Percentiles rank a stretch among this genome's conserved stretches.
phyloP scores from a whole-genome alignment of 345 rosid species.

The Heritiera fomes region DNA sequence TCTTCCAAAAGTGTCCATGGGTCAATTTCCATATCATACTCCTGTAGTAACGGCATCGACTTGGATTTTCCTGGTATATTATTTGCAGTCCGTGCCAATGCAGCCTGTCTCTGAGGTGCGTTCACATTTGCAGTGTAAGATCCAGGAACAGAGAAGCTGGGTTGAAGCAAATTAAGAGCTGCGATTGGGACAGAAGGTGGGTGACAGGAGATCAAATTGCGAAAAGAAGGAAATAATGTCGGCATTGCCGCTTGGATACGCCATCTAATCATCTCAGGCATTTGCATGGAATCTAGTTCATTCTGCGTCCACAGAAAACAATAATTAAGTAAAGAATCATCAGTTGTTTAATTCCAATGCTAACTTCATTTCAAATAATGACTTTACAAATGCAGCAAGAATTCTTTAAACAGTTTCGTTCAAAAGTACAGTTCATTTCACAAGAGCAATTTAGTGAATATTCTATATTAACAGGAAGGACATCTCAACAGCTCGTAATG shows the following conservation, averaged over 20 bases:
- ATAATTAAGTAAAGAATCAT: neutral
- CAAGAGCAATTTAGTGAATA: neutral
- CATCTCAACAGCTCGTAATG: neutral
- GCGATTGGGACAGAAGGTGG: conserved; percentile 63
- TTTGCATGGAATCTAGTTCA: conserved; percentile 84
- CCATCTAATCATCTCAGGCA: conserved; percentile 84
- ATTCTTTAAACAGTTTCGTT: neutral
- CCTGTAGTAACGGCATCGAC: conserved; percentile 51
- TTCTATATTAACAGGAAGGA: neutral
- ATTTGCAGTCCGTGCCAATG: conserved; percentile 41
- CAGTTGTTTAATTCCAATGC: neutral
- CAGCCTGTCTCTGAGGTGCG: conserved; percentile 45
- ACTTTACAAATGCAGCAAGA: neutral
- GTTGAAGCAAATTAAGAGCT: conserved; percentile 64
- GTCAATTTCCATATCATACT: conserved; percentile 66
- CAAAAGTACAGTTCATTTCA: neutral
- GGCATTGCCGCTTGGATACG: conserved; percentile 98
- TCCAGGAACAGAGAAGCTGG: conserved; percentile 47
- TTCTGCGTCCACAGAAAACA: conserved; percentile 53
- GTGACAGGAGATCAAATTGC: conserved; percentile 66
- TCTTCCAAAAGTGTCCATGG: conserved; percentile 98
- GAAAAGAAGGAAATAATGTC: conserved; percentile 56
- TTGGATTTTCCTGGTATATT: conserved; percentile 58
- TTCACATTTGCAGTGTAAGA: conserved; percentile 36
- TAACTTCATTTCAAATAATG: neutral